These are phyloP conservation scores for Pinus tabuliformis DNA, from an alignment of 75 land plant species.

Conservation along the genomic window DNA sequence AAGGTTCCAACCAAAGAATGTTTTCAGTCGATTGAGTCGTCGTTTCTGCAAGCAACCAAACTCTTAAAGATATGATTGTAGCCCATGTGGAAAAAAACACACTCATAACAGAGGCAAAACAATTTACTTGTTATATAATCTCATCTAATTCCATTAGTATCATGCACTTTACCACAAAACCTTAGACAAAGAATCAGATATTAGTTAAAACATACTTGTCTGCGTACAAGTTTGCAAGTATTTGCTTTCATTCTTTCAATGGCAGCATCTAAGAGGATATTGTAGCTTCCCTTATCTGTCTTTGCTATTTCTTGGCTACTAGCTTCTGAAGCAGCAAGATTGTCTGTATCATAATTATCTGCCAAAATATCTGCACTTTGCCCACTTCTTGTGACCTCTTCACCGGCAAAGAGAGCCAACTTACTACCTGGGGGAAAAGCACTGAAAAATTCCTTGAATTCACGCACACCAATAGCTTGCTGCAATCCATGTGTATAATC, in stretches of 20 bases:
- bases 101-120: not conserved
- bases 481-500: conserved; percentile 63
- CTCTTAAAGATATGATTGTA: not conserved
- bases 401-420: not conserved
- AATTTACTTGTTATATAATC: not conserved
- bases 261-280: conserved; percentile 38
- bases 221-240: conserved; percentile 72
- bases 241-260: conserved; percentile 53
- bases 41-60: conserved; percentile 43
- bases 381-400: not conserved
- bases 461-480: conserved; percentile 81
- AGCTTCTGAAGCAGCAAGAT: not conserved
- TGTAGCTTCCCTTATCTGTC: conserved; percentile 11
- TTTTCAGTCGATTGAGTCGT: conserved; percentile 45
- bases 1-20: conserved; percentile 62
- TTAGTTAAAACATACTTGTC: conserved; percentile 41
- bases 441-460: conserved; percentile 56
- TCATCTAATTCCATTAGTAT: not conserved
- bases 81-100: not conserved
- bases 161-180: not conserved
- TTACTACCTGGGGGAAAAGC: conserved; percentile 7
- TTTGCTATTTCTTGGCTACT: conserved; percentile 3
- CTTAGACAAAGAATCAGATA: too few relatives aligned
- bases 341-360: not conserved
- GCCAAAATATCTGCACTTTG: conserved; percentile 3